Conservation (phyloP, 2,329 filamentous ascomycete genomes). For the Xylariomycetidae sp. region DNA sequence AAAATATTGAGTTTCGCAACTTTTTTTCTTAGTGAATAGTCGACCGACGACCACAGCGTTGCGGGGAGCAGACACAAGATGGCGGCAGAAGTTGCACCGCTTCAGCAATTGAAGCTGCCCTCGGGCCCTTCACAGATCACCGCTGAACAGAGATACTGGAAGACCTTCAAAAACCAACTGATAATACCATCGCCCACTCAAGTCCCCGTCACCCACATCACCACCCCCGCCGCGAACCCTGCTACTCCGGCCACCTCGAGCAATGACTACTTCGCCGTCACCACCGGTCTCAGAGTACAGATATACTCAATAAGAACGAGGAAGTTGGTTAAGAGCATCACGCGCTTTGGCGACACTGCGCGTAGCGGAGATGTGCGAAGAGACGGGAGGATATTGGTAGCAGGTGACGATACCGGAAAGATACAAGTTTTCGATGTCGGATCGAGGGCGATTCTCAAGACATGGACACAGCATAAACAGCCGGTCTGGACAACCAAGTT, state of each 20-base stretch:
- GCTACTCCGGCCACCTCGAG: slow-evolving; percentile 42
- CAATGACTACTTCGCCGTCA: slow-evolving; percentile 81
- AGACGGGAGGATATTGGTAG: slow-evolving; percentile 84
- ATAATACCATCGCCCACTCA: slow-evolving; percentile 87
- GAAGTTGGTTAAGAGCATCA: slow-evolving; percentile 90
- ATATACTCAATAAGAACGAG: slow-evolving; percentile 89
- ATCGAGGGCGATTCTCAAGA: slow-evolving; percentile 87
- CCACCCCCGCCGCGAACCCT: slow-evolving; percentile 53
- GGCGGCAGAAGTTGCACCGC: slow-evolving; percentile 79
- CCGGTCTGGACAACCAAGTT: slow-evolving; percentile 90
- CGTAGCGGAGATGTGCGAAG: slow-evolving; percentile 83
- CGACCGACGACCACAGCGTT: too few relatives aligned
- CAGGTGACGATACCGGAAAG: slow-evolving; percentile 84
- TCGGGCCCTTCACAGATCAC: slow-evolving; percentile 78
- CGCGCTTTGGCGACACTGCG: slow-evolving; percentile 86
- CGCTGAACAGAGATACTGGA: slow-evolving; percentile 95
- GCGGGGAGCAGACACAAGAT: slow-evolving; percentile 55
- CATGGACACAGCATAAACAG: slow-evolving; percentile 92
- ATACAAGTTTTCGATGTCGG: slow-evolving; percentile 93
- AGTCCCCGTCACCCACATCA: slow-evolving; percentile 87
- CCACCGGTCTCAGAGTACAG: slow-evolving; percentile 89
- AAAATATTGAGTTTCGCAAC: slow-evolving; percentile 15
- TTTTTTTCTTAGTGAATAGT: too few relatives aligned
- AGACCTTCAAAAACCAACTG: slow-evolving; percentile 86
- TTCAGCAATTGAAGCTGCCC: slow-evolving; percentile 78